Conservation (phyloP, 139 green algal species). For the Chlorella vulgaris region DNA sequence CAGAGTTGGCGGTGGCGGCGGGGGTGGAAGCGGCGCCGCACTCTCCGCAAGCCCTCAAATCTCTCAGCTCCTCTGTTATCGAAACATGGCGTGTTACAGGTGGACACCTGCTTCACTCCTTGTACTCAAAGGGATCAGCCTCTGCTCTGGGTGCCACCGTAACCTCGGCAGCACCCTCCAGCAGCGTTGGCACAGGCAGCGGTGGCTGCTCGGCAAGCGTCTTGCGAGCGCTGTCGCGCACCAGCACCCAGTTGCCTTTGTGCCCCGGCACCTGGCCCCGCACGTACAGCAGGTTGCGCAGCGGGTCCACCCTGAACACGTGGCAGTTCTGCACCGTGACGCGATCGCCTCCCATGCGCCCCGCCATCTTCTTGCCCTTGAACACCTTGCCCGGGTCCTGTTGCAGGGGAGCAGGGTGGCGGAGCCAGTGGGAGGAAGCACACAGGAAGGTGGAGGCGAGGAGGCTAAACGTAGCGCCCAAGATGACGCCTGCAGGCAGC, state of each 20-base stretch:
- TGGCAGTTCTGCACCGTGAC: constrained; percentile 77
- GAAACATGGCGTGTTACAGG: too few relatives aligned
- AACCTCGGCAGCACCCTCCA: neutral
- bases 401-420: neutral
- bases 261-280: constrained; percentile 91
- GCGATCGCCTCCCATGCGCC: constrained; percentile 86
- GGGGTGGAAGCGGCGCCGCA: too few relatives aligned
- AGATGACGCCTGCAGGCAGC: neutral
- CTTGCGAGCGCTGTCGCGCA: constrained; percentile 76
- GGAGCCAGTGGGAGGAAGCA: too few relatives aligned
- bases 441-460: too few relatives aligned
- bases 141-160: constrained; percentile 28
- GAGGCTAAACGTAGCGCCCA: neutral
- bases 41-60: too few relatives aligned
- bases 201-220: constrained; percentile 45
- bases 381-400: constrained; percentile 90
- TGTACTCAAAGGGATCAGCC: constrained; percentile 36
- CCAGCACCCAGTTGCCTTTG: constrained; percentile 77
- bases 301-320: constrained; percentile 85
- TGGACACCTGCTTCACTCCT: too few relatives aligned
- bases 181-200: constrained; percentile 36
- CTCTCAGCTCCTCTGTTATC: too few relatives aligned
- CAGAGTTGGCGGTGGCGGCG: too few relatives aligned
- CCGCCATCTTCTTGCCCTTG: constrained; percentile 98
- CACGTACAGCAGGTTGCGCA: constrained; percentile 93